A percentile compares a stretch with the other conserved stretches of the same genome.
Conservation (phyloP, 2,329 filamentous ascomycete genomes). For the Trichoderma afroharzianum region DNA sequence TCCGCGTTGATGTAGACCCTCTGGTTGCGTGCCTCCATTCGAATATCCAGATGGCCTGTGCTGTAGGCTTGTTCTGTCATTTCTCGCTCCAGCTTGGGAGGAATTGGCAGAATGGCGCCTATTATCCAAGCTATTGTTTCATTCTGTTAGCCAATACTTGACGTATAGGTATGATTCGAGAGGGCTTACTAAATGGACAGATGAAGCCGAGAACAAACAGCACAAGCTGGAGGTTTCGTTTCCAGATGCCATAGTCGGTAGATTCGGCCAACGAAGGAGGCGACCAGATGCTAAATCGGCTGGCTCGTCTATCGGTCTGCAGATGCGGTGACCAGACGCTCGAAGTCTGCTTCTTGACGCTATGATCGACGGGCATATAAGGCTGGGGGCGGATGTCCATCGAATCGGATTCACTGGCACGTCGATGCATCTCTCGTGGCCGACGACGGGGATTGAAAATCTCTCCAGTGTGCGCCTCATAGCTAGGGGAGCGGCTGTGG, state of each 20-base stretch:
- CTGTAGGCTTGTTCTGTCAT: conserved; percentile 48
- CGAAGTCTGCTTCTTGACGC: conserved; percentile 49
- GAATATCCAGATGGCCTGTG: conserved; percentile 38
- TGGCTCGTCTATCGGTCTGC: conserved; percentile 57
- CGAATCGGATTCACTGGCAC: conserved; percentile 21
- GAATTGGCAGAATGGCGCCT: conserved; percentile 70
- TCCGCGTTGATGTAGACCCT: conserved; percentile 39
- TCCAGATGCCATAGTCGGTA: conserved; percentile 56
- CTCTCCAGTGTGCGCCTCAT: conserved; percentile 44
- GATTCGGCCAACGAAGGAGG: conserved; percentile 68
- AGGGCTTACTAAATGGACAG: conserved; percentile 63
- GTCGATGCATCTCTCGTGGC: conserved; percentile 35
- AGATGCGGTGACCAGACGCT: conserved; percentile 73
- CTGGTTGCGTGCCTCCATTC: conserved; percentile 34
- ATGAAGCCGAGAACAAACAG: conserved; percentile 75
- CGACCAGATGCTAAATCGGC: conserved; percentile 63
- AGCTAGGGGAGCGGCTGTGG: conserved; percentile 46
- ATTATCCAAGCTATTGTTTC: conserved; percentile 68
- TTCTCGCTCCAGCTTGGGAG: conserved; percentile 50
- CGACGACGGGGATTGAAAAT: conserved; percentile 46
- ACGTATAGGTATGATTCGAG: accelerated
- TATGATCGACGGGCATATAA: conserved; percentile 27
- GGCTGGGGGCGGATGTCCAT: conserved; percentile 43
- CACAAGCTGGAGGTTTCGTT: conserved; percentile 69
- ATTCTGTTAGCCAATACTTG: conserved; percentile 16